Base-by-base conservation (phyloP, 495 filamentous ascomycete genomes). In the Darksidea phi region DNA sequence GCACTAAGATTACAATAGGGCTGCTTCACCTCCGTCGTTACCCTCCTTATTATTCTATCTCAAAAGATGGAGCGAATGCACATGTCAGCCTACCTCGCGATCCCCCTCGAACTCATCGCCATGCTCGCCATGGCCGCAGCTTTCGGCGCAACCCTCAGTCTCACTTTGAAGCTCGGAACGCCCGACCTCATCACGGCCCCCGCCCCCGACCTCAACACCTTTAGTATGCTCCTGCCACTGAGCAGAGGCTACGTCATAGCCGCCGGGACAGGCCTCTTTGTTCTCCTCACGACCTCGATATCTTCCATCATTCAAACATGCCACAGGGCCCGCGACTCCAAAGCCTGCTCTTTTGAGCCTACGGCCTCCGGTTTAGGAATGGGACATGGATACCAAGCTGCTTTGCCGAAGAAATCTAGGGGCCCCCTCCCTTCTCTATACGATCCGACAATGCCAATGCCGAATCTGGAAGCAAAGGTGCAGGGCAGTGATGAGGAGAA, bases 301-400 rank as follows among this genome's bases (percentile, higher is more conserved):
- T n/a, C 37, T 0, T 37, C 46, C 12, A 6, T 53, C n/a, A 36
- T 57, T n/a, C 6, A 43, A n/a, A 2, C 25, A 26, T 63, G 52
- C 36, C 28, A 25, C 13, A 41, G 25, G 25, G 11, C 51, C 32
- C 60, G 25, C 34, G 18, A 17, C 43, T 21, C 23, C 17, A 48
- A 50, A 43, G 24, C 18, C 23, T 62, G 59, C 37, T 50, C 45
- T 20, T 63, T 63, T 47, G 60, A 63, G 36, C 60, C 60, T 21
- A 63, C 53, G 8, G 60, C 60, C n/a, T 63, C 60, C 0, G 54
- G 45, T 7, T 53, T 63, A n/a, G 60, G 60, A 12, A 63, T 63
- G 60, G 38, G 46, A 10, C 54, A 63, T 20, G 60, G 53, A 23
- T 63, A 57, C 25, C 47, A 57, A 57, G 60, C 60, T 32, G 60